A percentile compares a stretch with the other conserved stretches of the same genome.
phyloP scores from a whole-genome alignment of 2,329 filamentous ascomycete genomes.

The Penicillium decumbens region DNA sequence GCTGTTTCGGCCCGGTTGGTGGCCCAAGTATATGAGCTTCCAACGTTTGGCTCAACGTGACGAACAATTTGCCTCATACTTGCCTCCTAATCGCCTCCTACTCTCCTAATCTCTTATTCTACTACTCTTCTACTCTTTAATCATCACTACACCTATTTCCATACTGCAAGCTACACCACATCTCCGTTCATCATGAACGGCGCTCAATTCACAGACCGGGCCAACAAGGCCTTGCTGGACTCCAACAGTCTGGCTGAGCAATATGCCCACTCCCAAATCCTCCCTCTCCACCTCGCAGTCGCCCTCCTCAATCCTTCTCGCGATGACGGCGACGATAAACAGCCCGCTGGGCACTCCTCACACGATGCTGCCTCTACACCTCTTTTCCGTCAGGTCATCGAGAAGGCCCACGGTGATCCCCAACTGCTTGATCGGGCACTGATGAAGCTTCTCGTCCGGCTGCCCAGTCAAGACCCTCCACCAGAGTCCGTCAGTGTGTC shows the following conservation, averaged over 20 bases:
- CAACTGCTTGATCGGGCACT: constrained; percentile 82
- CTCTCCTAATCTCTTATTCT: too few relatives aligned
- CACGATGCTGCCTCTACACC: constrained; percentile 60
- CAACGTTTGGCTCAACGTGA: background rate
- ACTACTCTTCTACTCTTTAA: background rate
- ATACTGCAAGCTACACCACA: background rate
- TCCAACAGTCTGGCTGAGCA: constrained; percentile 82
- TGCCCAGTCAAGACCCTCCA: constrained; percentile 91
- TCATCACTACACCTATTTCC: background rate
- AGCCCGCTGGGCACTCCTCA: constrained; percentile 60
- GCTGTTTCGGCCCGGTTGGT: constrained; percentile 15
- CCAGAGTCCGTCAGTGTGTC: constrained; percentile 82
- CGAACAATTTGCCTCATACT: background rate
- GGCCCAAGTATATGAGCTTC: constrained; percentile 22
- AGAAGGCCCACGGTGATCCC: constrained; percentile 86
- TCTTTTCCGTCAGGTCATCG: constrained; percentile 92
- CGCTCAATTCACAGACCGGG: constrained; percentile 82
- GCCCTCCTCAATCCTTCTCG: constrained; percentile 45
- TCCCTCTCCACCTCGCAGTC: constrained; percentile 81
- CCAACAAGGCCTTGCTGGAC: constrained; percentile 82
- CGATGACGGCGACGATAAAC: constrained; percentile 71
- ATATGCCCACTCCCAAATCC: constrained; percentile 85
- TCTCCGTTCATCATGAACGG: constrained; percentile 35
- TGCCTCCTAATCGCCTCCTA: too few relatives aligned
- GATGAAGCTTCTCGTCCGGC: constrained; percentile 84